Base-by-base conservation (phyloP, 2,329 filamentous ascomycete species). In the Bipolaris zeicola region DNA sequence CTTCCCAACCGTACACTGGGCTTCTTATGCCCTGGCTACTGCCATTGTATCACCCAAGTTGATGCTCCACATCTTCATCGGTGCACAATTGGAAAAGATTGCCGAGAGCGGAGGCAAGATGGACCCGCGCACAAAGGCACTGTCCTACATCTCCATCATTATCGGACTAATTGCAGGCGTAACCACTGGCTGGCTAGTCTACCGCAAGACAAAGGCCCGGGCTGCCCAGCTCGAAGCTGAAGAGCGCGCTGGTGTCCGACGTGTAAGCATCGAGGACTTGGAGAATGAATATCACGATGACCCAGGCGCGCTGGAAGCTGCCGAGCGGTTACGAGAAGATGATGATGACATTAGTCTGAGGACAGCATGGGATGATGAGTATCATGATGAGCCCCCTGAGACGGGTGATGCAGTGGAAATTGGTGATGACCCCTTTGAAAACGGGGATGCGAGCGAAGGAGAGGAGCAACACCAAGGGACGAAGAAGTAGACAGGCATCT, bases 21-120 rank as follows among this genome's bases (percentile, higher is more conserved):
- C 83, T 58, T 85, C 85, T 44, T 98, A 96, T 78, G 88, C 88
- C 31, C 74, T 92, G 43, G 94, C 95, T 5, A 98, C 94, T 0
- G 88, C 91, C 2, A 79, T 94, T 14, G 88, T 92, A 10, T 87
- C 84, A 13, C 95, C 95, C 6, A 99, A 98, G 71, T 82, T 99
- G 16, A 82, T 98, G 57, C 87, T 99, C 48, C 91, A 96, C 72
- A 87, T 96, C 66, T 99, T 97, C 78, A 92, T 99, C 68, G 95
- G 95, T 59, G 88, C 86, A 69, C 85, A 92, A 52, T 81, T 99
- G 14, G 92, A 91, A 42, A 82, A 88, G 50, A 86, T 99, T 33
- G 91, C 90, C n/a, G 90, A 96, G 67, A 85, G 86, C 54, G 90
- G 89, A 61, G 91, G 91, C 71, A 85, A 89, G 65, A 97, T 98